Percentiles rank a stretch among this genome's conserved stretches.
Conservation (phyloP, 2,329 filamentous ascomycete species). For the Trichoderma polysporum region DNA sequence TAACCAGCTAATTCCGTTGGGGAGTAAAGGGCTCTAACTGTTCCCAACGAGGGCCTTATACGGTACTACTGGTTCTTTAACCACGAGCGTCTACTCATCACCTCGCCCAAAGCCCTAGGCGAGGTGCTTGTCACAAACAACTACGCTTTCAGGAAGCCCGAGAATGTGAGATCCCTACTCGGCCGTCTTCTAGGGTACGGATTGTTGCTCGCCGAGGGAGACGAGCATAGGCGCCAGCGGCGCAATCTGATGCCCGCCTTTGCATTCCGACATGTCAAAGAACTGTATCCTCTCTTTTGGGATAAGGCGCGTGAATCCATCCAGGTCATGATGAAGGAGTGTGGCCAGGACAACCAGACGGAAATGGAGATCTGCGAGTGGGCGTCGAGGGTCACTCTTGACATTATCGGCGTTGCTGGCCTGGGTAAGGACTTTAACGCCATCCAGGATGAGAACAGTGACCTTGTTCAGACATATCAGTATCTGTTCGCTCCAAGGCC, state of each 20-base stretch:
- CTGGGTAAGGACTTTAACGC: slow-evolving; percentile 70
- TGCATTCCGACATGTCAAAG: slow-evolving; percentile 79
- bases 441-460: slow-evolving; percentile 58
- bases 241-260: slow-evolving; percentile 82
- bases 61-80: slow-evolving; percentile 65
- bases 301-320: slow-evolving; percentile 68
- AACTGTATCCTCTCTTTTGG: slow-evolving; percentile 85
- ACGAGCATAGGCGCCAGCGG: slow-evolving; percentile 80
- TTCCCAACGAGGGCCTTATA: slow-evolving; percentile 69
- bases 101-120: slow-evolving; percentile 62
- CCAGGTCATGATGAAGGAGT: slow-evolving; percentile 53
- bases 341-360: slow-evolving; percentile 35
- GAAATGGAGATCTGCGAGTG: slow-evolving; percentile 60
- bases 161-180: slow-evolving; percentile 52
- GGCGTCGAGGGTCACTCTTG: slow-evolving; percentile 67
- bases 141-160: slow-evolving; percentile 69
- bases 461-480: slow-evolving; percentile 58
- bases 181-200: slow-evolving; percentile 67
- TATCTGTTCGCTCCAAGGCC: slow-evolving; percentile 53
- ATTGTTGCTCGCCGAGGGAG: slow-evolving; percentile 80
- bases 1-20: neutral
- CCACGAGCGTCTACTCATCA: slow-evolving; percentile 60
- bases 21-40: slow-evolving; percentile 21
- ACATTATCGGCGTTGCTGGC: slow-evolving; percentile 73
- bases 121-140: slow-evolving; percentile 68